phyloP scores from a whole-genome alignment of 345 rosid genomes.

The Pelargonium nanum region DNA sequence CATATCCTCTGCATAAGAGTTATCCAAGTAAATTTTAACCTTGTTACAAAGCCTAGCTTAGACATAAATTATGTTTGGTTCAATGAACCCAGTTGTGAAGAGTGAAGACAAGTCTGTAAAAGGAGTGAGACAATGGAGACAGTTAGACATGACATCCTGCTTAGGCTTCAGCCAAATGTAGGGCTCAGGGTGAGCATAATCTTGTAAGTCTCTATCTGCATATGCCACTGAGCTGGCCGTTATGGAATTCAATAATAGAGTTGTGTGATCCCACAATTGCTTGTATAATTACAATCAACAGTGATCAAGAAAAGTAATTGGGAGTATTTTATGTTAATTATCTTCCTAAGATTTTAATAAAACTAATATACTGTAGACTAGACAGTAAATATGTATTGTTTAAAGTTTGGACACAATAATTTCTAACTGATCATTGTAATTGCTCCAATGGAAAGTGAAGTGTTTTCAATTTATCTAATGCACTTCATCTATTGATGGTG shows the following conservation, averaged over 20 bases:
- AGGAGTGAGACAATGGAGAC: background rate
- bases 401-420: background rate
- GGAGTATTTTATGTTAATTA: background rate
- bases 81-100: background rate
- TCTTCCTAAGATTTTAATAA: background rate
- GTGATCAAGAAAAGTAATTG: too few relatives aligned
- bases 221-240: background rate
- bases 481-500: conserved; percentile 2
- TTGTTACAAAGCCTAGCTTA: background rate
- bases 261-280: background rate
- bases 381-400: background rate
- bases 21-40: background rate
- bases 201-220: background rate
- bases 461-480: background rate
- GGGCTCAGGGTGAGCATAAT: background rate
- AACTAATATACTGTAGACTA: background rate
- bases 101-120: too few relatives aligned
- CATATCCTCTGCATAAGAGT: background rate
- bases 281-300: too few relatives aligned
- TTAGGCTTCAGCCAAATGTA: background rate
- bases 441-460: background rate
- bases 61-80: background rate
- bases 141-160: background rate
- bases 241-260: background rate
- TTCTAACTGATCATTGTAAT: background rate